Conservation (phyloP, 306 rosid species). For the Begonia peltatifolia region DNA sequence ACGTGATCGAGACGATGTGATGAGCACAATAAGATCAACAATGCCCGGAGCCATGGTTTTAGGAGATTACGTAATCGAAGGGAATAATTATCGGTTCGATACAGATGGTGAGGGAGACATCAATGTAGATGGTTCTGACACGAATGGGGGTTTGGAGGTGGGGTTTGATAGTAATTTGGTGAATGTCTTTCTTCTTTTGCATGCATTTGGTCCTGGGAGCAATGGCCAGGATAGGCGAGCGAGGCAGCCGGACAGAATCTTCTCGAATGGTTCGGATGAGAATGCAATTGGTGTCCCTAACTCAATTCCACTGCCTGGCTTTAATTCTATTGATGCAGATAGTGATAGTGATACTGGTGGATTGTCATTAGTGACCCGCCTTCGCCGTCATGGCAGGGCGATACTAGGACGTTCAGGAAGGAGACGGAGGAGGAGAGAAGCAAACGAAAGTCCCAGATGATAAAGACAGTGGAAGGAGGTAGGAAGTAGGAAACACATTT, state of each 20-base stretch:
- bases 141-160: too few species aligned
- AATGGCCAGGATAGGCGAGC: conserved; percentile 42
- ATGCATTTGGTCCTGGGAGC: conserved; percentile 65
- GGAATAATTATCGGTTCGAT: conserved; percentile 39
- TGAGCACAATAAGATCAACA: conserved; percentile 83
- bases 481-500: conserved; percentile 35
- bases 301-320: conserved; percentile 23
- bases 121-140: conserved; percentile 35
- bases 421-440: conserved; percentile 68
- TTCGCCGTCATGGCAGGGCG: conserved; percentile 56
- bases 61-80: conserved; percentile 90
- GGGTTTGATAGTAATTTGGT: conserved; percentile 52
- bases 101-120: conserved; percentile 47
- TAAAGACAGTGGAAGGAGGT: conserved; percentile 16
- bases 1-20: conserved; percentile 86
- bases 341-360: conserved; percentile 26
- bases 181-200: conserved; percentile 80
- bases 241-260: conserved; percentile 33
- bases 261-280: conserved; percentile 28
- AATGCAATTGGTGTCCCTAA: conserved; percentile 18
- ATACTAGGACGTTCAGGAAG: conserved; percentile 63
- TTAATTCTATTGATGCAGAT: conserved; percentile 31
- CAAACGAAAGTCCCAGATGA: conserved; percentile 19
- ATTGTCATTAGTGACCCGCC: conserved; percentile 65
- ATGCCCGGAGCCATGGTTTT: conserved; percentile 90